Percentiles rank a stretch among this genome's conserved stretches.
These are phyloP conservation scores for Plantago elongata DNA, from an alignment of 257 asterid species.

Conservation along the genomic window DNA sequence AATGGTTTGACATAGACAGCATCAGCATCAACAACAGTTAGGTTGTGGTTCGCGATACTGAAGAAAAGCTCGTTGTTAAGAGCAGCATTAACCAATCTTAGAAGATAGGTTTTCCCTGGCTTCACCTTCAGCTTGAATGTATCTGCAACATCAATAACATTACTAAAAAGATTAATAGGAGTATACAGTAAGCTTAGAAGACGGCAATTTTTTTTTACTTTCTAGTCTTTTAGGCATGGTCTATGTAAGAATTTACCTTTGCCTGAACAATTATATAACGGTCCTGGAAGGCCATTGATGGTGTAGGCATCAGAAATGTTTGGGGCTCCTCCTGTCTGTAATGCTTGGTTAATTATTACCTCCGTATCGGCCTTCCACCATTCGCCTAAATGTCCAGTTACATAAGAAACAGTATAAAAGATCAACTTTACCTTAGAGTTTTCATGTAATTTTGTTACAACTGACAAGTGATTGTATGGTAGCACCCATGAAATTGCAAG, in stretches of 20 bases:
- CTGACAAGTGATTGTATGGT: no score
- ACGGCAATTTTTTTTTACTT: no score
- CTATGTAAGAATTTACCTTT: slow-evolving; percentile 26
- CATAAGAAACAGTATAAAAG: neutral
- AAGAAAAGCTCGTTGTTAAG: slow-evolving; percentile 59
- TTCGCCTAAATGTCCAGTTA: slow-evolving; percentile 38
- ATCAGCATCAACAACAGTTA: slow-evolving; percentile 58
- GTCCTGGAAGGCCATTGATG: slow-evolving; percentile 64
- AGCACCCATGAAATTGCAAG: no score
- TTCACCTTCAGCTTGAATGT: slow-evolving; percentile 50
- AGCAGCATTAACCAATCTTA: slow-evolving; percentile 62
- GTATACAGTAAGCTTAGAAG: no score
- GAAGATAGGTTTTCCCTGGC: slow-evolving; percentile 54
- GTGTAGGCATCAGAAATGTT: slow-evolving; percentile 61
- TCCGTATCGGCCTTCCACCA: slow-evolving; percentile 73
- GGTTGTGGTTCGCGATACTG: slow-evolving; percentile 50
- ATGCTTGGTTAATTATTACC: slow-evolving; percentile 43
- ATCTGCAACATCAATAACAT: slow-evolving; percentile 26
- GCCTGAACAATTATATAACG: slow-evolving; percentile 49
- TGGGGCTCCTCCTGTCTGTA: slow-evolving; percentile 55
- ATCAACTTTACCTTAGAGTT: no score
- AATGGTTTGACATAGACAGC: slow-evolving; percentile 62
- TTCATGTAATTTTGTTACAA: no score
- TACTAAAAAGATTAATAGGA: no score
- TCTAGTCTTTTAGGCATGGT: no score